Evolutionary conservation across 192 early-diverging fungal species (phyloP), one percentile per base, ranked within the genome.

Genomic region (Podila epigama): DNA sequence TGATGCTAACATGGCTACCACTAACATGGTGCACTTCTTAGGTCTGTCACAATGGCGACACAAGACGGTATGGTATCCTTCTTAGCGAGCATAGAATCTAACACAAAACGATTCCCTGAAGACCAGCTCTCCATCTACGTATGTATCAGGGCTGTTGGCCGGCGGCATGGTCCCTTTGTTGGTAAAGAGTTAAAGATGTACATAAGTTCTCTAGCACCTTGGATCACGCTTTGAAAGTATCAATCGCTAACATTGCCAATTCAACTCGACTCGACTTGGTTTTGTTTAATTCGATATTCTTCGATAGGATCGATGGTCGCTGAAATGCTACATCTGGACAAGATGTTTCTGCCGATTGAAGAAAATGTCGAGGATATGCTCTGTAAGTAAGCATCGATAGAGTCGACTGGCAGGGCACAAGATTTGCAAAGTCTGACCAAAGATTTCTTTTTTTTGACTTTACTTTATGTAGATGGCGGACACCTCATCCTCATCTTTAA

Each of bases 401-500:
- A 10, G 37, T 48, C 16, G 7, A 7, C n/a, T 20, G 15, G n/a
- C 16, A 48, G n/a, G 7, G 20, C 2, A 48, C 1, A 4, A 11
- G n/a, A 1, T 48, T 48, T 22, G n/a, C 25, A 7, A 22, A 22
- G n/a, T 48, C 25, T 11, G 20, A 48, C 11, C 44, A 22, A 48
- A 27, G 13, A 55, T 25, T 16, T 16, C 16, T 15, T 55, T 18
- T 25, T 25, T 22, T 59, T 27, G n/a, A 28, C 34, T 5, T 12
- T 22, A 31, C 41, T 50, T 61, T 61, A 25, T 11, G 33, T 79
- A 92, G 91, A 95, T 65, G 91, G 92, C 16, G 90, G 89, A 1
- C 79, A 91, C 66, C 68, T 95, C 0, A 88, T 96, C 31, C 68
- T 97, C 13, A 83, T 95, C 34, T 89, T 94, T 59, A 97, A 97